Conservation (phyloP, 129 eudicot genomes). For the Smallanthus sonchifolius region DNA sequence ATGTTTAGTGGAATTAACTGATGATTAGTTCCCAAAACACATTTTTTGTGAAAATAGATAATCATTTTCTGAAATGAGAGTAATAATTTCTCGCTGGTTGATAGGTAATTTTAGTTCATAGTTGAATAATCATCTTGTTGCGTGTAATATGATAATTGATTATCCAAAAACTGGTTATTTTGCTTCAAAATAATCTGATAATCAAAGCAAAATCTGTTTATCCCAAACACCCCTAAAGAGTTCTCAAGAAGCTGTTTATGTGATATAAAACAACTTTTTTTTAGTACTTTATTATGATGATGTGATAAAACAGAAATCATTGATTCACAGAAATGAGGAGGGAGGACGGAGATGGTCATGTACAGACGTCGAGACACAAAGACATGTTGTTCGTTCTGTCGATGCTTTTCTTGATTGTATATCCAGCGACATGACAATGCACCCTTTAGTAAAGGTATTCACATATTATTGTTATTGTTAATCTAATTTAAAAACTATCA, state of each 20-base stretch:
- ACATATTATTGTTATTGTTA: background rate
- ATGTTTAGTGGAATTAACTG: background rate
- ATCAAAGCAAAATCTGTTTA: background rate
- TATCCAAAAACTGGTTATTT: background rate
- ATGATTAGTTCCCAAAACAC: too few species aligned
- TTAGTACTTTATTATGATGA: background rate
- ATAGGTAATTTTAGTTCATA: background rate
- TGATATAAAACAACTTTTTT: background rate
- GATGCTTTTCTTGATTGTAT: slow-evolving; percentile 82
- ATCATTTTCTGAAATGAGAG: background rate
- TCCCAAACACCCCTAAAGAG: background rate
- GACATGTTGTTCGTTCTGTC: slow-evolving; percentile 63
- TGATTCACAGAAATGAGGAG: slow-evolving; percentile 37
- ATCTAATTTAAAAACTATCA: background rate
- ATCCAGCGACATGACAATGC: slow-evolving; percentile 48
- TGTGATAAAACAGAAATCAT: background rate
- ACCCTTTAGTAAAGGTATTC: slow-evolving; percentile 76
- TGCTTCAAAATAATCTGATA: background rate
- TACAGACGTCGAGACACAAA: slow-evolving; percentile 75
- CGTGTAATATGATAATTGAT: background rate
- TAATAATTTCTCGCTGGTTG: background rate
- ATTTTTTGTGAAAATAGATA: too few species aligned
- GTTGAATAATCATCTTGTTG: background rate
- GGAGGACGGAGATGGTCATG: slow-evolving; percentile 61
- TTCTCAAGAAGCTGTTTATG: background rate